A percentile compares a stretch with the other conserved stretches of the same genome.
Conservation (phyloP, 306 rosid species). For the Quercus gilva region DNA sequence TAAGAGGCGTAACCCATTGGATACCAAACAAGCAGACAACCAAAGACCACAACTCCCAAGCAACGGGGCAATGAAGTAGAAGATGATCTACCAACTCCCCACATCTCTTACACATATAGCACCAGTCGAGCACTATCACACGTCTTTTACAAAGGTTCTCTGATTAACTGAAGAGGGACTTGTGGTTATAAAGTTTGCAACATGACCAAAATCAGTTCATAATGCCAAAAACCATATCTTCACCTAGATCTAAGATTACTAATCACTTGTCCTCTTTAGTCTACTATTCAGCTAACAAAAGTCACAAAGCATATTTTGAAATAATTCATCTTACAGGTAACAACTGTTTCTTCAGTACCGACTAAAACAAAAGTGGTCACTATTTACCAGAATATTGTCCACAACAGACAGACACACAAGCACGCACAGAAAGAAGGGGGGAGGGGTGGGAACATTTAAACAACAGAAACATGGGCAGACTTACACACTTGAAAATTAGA, state of each 20-base stretch:
- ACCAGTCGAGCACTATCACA: too few relatives aligned
- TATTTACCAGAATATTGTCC: neutral
- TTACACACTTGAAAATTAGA: conserved; percentile 99
- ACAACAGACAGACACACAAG: neutral
- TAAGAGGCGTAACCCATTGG: too few relatives aligned
- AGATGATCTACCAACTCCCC: too few relatives aligned
- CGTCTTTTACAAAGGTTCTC: too few relatives aligned
- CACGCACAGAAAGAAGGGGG: conserved; percentile 1
- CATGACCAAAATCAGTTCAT: neutral
- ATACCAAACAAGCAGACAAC: too few relatives aligned
- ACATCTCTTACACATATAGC: too few relatives aligned
- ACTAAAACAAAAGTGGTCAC: neutral
- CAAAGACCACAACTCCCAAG: too few relatives aligned
- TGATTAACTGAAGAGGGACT: neutral
- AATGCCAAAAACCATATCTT: neutral
- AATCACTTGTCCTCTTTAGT: neutral
- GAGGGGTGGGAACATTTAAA: conserved; percentile 3
- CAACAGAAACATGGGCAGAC: conserved; percentile 60
- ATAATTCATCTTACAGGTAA: neutral
- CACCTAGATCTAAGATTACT: neutral
- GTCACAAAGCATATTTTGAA: neutral
- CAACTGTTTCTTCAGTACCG: neutral
- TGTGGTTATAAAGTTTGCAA: neutral
- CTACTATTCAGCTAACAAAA: neutral
- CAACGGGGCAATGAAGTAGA: too few relatives aligned